Evolutionary conservation across 768 basidiomycete genomes (phyloP).

Genomic region (Naganishia vaughanmartiniae): DNA sequence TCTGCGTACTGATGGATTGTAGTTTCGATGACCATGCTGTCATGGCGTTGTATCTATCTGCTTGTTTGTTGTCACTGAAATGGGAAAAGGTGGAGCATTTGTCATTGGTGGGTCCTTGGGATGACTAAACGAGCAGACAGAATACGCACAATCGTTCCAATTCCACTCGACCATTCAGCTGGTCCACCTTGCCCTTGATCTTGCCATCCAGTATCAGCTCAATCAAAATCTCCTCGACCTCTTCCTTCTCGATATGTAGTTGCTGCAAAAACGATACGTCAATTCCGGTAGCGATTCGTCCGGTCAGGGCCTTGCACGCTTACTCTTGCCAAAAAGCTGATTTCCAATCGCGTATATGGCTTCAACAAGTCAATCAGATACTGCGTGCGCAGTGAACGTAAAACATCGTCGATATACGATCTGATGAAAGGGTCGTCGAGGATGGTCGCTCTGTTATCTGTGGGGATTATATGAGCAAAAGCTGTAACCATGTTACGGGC

Average conservation of each 20-base stretch:
- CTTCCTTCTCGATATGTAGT: slow-evolving; percentile 85
- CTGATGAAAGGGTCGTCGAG: slow-evolving; percentile 95
- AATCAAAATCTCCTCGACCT: slow-evolving; percentile 91
- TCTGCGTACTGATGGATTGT: slow-evolving; percentile 1
- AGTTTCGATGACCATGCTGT: slow-evolving; percentile 19
- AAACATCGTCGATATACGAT: slow-evolving; percentile 91
- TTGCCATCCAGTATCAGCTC: slow-evolving; percentile 94
- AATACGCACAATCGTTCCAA: slow-evolving; percentile 67
- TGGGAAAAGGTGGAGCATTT: neutral
- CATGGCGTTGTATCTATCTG: slow-evolving; percentile 23
- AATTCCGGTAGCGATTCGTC: neutral
- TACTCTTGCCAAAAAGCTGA: slow-evolving; percentile 88
- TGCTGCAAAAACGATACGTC: slow-evolving; percentile 59
- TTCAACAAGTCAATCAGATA: slow-evolving; percentile 98
- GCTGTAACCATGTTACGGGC: neutral
- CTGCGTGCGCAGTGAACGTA: slow-evolving; percentile 88
- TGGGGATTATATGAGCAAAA: neutral
- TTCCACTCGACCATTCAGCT: slow-evolving; percentile 88
- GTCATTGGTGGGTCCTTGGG: neutral
- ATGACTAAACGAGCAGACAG: neutral
- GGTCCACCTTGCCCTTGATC: slow-evolving; percentile 93
- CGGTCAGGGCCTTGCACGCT: slow-evolving; percentile 28
- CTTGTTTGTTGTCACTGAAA: slow-evolving; percentile 5
- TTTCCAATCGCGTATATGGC: slow-evolving; percentile 90
- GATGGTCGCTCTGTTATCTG: slow-evolving; percentile 91